These are phyloP conservation scores for Cucumis melo DNA, from an alignment of 306 rosid species.

Conservation along the genomic window DNA sequence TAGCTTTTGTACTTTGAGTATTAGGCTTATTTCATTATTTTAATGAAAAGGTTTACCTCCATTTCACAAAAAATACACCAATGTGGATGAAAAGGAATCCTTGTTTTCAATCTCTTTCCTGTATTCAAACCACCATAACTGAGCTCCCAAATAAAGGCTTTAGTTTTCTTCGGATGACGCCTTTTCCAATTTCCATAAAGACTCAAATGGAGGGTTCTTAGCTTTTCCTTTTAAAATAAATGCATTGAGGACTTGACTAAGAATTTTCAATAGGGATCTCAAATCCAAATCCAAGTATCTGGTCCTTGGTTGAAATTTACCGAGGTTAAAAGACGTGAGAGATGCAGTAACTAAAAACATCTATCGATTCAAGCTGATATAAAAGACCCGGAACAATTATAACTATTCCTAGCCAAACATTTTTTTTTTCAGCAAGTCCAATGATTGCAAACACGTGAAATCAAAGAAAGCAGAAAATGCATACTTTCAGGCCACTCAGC, in stretches of 20 bases:
- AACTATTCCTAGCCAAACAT: background rate
- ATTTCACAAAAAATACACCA: background rate
- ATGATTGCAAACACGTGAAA: background rate
- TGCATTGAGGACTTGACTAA: background rate
- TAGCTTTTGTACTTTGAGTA: no score
- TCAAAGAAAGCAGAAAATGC: background rate
- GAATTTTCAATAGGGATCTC: background rate
- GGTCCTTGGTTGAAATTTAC: background rate
- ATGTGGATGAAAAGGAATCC: background rate
- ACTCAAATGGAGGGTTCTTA: background rate
- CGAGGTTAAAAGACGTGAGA: background rate
- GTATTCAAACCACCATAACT: background rate
- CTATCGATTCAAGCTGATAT: background rate
- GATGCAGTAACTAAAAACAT: background rate
- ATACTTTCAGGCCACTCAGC: conserved; percentile 96
- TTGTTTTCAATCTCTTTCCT: background rate
- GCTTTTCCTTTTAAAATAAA: background rate
- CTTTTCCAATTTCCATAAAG: background rate
- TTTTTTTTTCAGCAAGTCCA: background rate
- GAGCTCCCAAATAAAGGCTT: background rate
- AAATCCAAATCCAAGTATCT: background rate
- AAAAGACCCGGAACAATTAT: background rate
- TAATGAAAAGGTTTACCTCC: no score
- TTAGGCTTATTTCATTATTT: no score
- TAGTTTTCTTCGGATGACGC: background rate